These are phyloP conservation scores for Inga laurina DNA, from an alignment of 306 rosid genomes.

Conservation along the genomic window DNA sequence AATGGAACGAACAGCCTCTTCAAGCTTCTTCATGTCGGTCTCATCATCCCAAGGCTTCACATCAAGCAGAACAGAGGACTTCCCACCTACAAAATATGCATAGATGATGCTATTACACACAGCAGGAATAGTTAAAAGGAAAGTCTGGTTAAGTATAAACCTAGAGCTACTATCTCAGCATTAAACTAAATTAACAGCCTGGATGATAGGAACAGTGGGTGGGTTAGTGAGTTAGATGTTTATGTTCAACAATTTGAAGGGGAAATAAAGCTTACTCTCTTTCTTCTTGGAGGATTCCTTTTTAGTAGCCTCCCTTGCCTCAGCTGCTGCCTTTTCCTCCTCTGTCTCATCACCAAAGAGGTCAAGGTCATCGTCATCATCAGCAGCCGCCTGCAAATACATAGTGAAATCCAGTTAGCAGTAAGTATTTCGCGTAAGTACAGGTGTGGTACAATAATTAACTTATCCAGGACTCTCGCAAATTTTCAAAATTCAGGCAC, in stretches of 20 bases:
- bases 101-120: not conserved
- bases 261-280: constrained; percentile 61
- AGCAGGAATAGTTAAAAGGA: not conserved
- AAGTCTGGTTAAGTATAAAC: not conserved
- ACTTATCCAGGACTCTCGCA: not conserved
- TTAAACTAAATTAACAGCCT: not conserved
- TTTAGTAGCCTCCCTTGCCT: constrained; percentile 77
- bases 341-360: constrained; percentile 96
- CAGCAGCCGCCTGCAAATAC: constrained; percentile 55
- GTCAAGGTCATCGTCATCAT: constrained; percentile 78
- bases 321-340: constrained; percentile 89
- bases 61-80: constrained; percentile 83
- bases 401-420: constrained; percentile 3
- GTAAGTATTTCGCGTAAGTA: not conserved
- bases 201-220: not conserved
- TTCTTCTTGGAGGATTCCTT: constrained; percentile 70
- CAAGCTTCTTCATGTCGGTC: constrained; percentile 93
- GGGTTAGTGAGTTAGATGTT: not conserved
- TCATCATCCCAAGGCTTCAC: constrained; percentile 98
- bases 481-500: not conserved
- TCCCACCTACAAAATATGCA: constrained; percentile 61
- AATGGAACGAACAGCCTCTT: constrained; percentile 79
- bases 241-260: not conserved
- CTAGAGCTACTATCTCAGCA: not conserved
- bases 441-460: not conserved